Evolutionary conservation across 1,284 basidiomycete species (phyloP), one percentile per base, ranked within the genome.

Genomic region (Melampsora americana): DNA sequence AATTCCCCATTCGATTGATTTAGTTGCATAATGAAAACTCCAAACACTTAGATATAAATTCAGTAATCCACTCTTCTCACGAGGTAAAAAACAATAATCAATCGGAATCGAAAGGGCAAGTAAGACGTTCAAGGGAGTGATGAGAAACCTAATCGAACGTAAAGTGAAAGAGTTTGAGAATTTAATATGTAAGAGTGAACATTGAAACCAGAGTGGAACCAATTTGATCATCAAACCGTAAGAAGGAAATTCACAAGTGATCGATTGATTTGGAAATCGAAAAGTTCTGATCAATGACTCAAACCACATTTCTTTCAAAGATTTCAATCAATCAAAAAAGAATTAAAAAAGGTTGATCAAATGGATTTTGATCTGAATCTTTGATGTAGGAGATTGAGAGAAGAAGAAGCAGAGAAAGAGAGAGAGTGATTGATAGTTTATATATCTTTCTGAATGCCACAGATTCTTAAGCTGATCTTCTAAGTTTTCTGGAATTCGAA

Each of bases 1-100:
- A n/a, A 73, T 30, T 28, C 70, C 70, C 11, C 44, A 56, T 23
- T 56, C 59, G 23, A 73, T 23, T 5, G 70, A 64, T 50, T 73
- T 73, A 0, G 64, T 9, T 16, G 46, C 64, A 14, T 59, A 6
- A 12, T 66, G 62, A 39, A 26, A 65, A 26, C 61, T 46, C 70
- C 70, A 74, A 32, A 66, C 66, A 11, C 72, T 26, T 7, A 66
- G 44, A 46, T 32, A 53, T 12, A 74, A 66, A 44, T 74, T 74
- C 3, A 39, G 42, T 30, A 46, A 32, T 3, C 72, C 72, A n/a
- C 23, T 0, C 4, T 59, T 44, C 12, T 39, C 12, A n/a, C 32
- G 23, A 16, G 59, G 59, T 11, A 60, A 23, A 26, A 60, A 60
- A 23, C 59, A 60, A 26, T 60, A 60, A 16, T n/a, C 18, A 26